Percentiles rank a stretch among this genome's conserved stretches.
Conservation (phyloP, 139 green algal genomes). For the Chlorella vulgaris region DNA sequence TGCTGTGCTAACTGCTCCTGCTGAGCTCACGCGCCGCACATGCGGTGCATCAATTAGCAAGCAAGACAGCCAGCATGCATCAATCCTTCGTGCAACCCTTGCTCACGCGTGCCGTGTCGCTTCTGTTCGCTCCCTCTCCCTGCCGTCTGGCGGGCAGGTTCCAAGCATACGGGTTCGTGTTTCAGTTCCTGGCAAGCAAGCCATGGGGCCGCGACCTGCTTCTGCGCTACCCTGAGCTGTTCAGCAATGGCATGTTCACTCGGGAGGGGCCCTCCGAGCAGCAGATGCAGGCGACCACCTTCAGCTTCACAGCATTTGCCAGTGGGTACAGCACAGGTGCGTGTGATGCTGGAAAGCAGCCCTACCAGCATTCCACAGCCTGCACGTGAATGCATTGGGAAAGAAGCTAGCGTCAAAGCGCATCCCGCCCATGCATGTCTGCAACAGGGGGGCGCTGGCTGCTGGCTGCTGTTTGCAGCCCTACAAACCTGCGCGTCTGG, state of each 20-base stretch:
- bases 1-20: no score
- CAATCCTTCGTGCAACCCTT: no score
- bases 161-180: slow-evolving; percentile 53
- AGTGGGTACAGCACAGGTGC: slow-evolving; percentile 46
- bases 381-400: neutral
- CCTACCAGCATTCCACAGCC: neutral
- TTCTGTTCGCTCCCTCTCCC: neutral
- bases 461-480: neutral
- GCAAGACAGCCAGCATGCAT: no score
- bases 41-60: no score
- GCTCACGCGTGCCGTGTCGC: neutral
- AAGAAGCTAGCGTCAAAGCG: no score
- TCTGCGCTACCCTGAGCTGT: slow-evolving; percentile 47
- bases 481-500: neutral
- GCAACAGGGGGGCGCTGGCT: no score
- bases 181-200: slow-evolving; percentile 52
- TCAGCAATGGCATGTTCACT: slow-evolving; percentile 60
- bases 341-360: no score
- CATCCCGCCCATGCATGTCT: no score
- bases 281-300: slow-evolving; percentile 59
- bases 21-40: no score
- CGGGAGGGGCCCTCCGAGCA: slow-evolving; percentile 56
- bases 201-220: slow-evolving; percentile 54
- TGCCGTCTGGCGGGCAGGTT: slow-evolving; percentile 12
- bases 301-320: slow-evolving; percentile 52